Conservation (phyloP, 2,329 filamentous ascomycete species). For the Fusarium napiforme region DNA sequence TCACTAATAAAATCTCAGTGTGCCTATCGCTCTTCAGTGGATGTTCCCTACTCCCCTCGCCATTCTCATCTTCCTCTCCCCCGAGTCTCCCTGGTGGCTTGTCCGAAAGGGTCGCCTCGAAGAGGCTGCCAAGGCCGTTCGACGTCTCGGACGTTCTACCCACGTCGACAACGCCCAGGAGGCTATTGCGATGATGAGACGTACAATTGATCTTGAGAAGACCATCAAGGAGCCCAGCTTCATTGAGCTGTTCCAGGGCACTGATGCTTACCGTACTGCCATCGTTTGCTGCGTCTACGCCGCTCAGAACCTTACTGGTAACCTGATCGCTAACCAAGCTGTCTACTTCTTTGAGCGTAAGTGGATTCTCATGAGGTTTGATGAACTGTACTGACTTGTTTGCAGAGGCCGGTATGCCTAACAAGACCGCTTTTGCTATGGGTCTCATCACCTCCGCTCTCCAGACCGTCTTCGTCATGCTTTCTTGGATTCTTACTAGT, state of each 20-base stretch:
- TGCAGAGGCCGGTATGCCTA: constrained; percentile 68
- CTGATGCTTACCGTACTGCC: constrained; percentile 63
- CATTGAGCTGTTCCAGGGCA: constrained; percentile 64
- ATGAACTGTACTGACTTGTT: constrained; percentile 2
- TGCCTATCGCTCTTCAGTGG: constrained; percentile 68
- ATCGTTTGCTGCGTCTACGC: constrained; percentile 69
- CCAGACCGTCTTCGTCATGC: constrained; percentile 70
- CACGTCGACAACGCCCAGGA: constrained; percentile 43
- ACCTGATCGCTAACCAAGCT: constrained; percentile 70
- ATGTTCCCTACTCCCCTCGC: constrained; percentile 66
- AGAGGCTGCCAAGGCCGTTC: constrained; percentile 57
- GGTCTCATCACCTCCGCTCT: constrained; percentile 73
- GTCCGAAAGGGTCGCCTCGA: constrained; percentile 58
- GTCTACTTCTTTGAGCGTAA: constrained; percentile 66
- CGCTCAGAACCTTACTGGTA: constrained; percentile 69
- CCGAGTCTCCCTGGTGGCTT: constrained; percentile 66
- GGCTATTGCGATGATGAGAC: constrained; percentile 66
- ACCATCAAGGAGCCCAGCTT: constrained; percentile 55
- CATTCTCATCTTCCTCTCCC: constrained; percentile 61
- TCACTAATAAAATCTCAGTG: constrained; percentile 46
- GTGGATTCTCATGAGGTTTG: background rate
- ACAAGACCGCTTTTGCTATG: constrained; percentile 67
- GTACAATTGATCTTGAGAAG: constrained; percentile 65
- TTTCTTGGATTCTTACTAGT: constrained; percentile 73
- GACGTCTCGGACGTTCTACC: constrained; percentile 55